A percentile compares a stretch with the other conserved stretches of the same genome.
Evolutionary conservation across 2,329 filamentous ascomycete genomes (phyloP).

Genomic region (Xylaria hypoxylon): DNA sequence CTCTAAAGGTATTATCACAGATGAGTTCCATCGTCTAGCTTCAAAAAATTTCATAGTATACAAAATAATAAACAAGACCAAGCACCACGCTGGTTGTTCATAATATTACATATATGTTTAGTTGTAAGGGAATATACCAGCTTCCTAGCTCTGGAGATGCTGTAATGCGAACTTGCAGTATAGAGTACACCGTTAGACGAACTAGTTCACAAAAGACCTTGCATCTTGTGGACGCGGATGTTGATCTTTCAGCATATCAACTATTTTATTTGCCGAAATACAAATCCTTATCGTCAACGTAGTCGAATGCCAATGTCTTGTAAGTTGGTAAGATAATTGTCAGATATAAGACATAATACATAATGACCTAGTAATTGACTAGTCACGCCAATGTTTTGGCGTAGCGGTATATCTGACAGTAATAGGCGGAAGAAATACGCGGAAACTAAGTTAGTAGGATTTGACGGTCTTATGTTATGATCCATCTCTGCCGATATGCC

Average conservation of each 20-base stretch:
- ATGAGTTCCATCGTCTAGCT: neutral
- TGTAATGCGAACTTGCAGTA: neutral
- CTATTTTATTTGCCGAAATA: neutral
- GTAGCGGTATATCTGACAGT: no score
- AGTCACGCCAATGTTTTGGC: no score
- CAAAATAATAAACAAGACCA: neutral
- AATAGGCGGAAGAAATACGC: no score
- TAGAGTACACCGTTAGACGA: neutral
- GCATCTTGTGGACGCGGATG: neutral
- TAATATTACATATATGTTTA: neutral
- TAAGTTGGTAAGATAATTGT: neutral
- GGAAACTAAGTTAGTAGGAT: no score
- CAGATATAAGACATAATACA: no score
- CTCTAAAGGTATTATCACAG: neutral
- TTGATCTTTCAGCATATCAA: neutral
- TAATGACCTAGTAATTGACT: no score
- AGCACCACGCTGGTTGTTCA: neutral
- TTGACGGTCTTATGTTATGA: no score
- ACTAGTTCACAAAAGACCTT: no score
- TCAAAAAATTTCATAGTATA: neutral
- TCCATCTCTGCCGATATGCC: neutral
- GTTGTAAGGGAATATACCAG: neutral
- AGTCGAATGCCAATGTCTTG: neutral
- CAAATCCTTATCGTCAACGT: neutral
- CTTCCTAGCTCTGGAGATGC: neutral